A percentile compares a stretch with the other conserved stretches of the same genome.
Evolutionary conservation across 1,139 yeast species (phyloP).

Genomic region (Debaryomycetaceae sp.): DNA sequence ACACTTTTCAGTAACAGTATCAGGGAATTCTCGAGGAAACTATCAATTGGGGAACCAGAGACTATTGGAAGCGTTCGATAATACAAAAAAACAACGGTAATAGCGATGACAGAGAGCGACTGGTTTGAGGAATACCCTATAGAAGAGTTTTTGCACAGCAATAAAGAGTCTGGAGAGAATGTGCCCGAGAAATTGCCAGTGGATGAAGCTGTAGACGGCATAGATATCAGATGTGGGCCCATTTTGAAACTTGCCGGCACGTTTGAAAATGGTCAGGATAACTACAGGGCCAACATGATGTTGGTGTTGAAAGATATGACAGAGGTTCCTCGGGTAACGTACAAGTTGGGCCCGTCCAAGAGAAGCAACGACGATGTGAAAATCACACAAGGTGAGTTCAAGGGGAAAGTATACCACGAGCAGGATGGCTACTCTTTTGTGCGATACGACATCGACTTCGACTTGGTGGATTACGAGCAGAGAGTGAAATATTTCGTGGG

Average conservation of each 20-base stretch:
- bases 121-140: constrained; percentile 2
- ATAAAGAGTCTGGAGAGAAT: constrained; percentile 12
- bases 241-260: constrained; percentile 64
- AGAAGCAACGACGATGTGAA: constrained; percentile 6
- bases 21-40: not conserved
- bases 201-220: constrained; percentile 23
- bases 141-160: constrained; percentile 3
- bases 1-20: not conserved
- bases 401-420: constrained; percentile 37
- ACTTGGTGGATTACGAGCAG: constrained; percentile 49
- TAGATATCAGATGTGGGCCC: constrained; percentile 75
- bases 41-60: not conserved
- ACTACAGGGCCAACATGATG: constrained; percentile 65
- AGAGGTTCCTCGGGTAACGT: constrained; percentile 34
- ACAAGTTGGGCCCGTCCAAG: constrained; percentile 35
- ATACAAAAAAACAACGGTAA: not conserved
- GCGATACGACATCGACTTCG: constrained; percentile 56
- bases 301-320: constrained; percentile 51
- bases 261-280: constrained; percentile 38
- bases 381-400: constrained; percentile 40
- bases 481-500: constrained; percentile 59
- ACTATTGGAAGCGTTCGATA: too few relatives aligned
- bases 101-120: constrained; percentile 1
- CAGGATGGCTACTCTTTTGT: constrained; percentile 57
- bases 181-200: constrained; percentile 27